These are phyloP conservation scores for Yamadazyma scolyti DNA, from an alignment of 805 yeast species.

Conservation along the genomic window DNA sequence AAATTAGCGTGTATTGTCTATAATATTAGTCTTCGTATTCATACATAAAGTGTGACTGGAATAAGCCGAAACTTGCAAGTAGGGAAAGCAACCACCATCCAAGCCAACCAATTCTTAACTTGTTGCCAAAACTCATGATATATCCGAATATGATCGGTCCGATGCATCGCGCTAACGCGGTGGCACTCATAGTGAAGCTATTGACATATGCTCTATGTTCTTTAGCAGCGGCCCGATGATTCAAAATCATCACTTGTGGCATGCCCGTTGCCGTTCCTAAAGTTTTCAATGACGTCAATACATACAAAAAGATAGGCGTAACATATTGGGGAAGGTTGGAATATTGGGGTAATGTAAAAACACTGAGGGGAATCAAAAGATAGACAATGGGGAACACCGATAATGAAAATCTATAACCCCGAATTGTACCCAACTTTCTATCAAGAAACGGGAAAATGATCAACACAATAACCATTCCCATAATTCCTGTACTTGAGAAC, in stretches of 20 bases:
- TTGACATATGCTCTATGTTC: conserved; percentile 34
- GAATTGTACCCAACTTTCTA: conserved; percentile 13
- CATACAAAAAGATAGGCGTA: conserved; percentile 23
- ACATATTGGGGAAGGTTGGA: conserved; percentile 25
- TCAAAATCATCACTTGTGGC: conserved; percentile 32
- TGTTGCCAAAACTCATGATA: conserved; percentile 30
- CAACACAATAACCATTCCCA: conserved; percentile 40
- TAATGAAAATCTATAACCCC: conserved; percentile 26
- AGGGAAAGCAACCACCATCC: conserved; percentile 33
- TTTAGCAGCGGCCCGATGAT: conserved; percentile 32
- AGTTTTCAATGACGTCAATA: conserved; percentile 27
- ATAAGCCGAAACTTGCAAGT: conserved; percentile 23
- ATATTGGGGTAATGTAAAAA: conserved; percentile 28
- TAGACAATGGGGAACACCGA: conserved; percentile 30
- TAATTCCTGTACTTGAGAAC: conserved; percentile 32
- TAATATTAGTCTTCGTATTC: conserved; percentile 25
- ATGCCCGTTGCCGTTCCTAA: conserved; percentile 32
- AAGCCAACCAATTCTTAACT: conserved; percentile 21
- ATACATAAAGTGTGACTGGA: conserved; percentile 24
- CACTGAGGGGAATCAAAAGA: conserved; percentile 24
- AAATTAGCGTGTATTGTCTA: too few relatives aligned
- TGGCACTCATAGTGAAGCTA: conserved; percentile 28
- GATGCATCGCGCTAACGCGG: conserved; percentile 28
- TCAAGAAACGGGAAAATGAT: conserved; percentile 36
- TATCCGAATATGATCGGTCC: conserved; percentile 34